Evolutionary conservation across 306 rosid species (phyloP), one percentile per base, ranked within the genome.

Genomic region (Pachyrhizus erosus): DNA sequence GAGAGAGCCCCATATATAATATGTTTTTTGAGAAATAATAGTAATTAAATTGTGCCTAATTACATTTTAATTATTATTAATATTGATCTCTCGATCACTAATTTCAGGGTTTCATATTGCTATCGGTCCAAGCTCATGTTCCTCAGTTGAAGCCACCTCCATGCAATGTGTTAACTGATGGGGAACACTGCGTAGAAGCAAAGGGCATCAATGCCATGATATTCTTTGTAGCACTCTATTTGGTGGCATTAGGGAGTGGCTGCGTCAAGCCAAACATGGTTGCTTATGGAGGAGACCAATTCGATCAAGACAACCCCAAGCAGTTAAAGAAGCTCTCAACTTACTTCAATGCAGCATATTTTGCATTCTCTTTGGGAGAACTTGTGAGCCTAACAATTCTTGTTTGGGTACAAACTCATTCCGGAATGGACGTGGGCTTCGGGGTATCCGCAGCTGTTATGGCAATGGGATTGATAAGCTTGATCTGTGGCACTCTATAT

Each of bases 251-350:
- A 20, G 99, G 99, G 31, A 96, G 99, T 81, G 99, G 99, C 0
- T 96, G 99, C 77, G 92, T 96, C 4, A 96, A 96, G 85, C 99
- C 99, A 0, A 96, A 92, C 87, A 92, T 96, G 97, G 85, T 96
- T 75, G 96, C 99, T 80, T 93, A 93, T 75, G 99, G 99, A 21
- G 99, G 87, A 14, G 96, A 93, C 87, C 99, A 96, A 46, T 96
- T 96, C 89, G 84, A 77, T 21, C 82, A 80, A 51, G 85, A 87
- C 2, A 81, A 70, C 55, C 85, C 91, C 2, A 69, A 73, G 15
- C 94, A 95, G 12, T 78, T 83, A 7, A 93, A 90, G 61, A 88
- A 75, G 72, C 96, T 93, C 64, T 89, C 99, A 5, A 83, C 91
- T 17, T 96, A 96, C 83, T 96, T 96, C 94, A 96, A 96, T 39